These are phyloP conservation scores for Pichia ethanolica DNA, from an alignment of 805 yeast genomes.

Conservation along the genomic window DNA sequence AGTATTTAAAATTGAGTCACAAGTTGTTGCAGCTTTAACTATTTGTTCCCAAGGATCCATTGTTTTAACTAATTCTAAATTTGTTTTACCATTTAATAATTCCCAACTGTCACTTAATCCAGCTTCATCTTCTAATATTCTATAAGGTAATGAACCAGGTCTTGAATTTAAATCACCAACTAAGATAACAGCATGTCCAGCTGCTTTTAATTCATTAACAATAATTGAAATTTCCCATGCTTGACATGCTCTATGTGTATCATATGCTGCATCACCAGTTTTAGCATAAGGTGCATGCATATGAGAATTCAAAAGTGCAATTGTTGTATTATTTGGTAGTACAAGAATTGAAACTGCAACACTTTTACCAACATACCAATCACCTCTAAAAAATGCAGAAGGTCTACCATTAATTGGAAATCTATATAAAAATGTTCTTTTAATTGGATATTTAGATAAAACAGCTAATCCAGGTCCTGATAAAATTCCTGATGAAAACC, in stretches of 20 bases:
- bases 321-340: conserved; percentile 40
- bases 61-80: conserved; percentile 33
- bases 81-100: conserved; percentile 45
- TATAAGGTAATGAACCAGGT: conserved; percentile 80
- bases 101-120: conserved; percentile 81
- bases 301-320: conserved; percentile 84
- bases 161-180: conserved; percentile 91
- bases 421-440: conserved; percentile 66
- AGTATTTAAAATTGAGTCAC: conserved; percentile 81
- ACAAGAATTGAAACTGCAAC: conserved; percentile 65
- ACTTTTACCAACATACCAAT: conserved; percentile 94
- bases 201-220: conserved; percentile 49
- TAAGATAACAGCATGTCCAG: conserved; percentile 79
- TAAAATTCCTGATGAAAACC: conserved; percentile 75
- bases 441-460: conserved; percentile 77
- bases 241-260: conserved; percentile 86
- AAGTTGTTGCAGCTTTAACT: conserved; percentile 71
- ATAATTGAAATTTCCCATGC: conserved; percentile 90
- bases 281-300: conserved; percentile 94
- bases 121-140: conserved; percentile 61
- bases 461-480: conserved; percentile 92
- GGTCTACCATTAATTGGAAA: conserved; percentile 94
- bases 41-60: conserved; percentile 59
- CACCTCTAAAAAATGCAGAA: conserved; percentile 88
- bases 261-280: conserved; percentile 81